phyloP scores from a whole-genome alignment of 1,284 basidiomycete genomes.

The Tetrapyrgos nigripes region DNA sequence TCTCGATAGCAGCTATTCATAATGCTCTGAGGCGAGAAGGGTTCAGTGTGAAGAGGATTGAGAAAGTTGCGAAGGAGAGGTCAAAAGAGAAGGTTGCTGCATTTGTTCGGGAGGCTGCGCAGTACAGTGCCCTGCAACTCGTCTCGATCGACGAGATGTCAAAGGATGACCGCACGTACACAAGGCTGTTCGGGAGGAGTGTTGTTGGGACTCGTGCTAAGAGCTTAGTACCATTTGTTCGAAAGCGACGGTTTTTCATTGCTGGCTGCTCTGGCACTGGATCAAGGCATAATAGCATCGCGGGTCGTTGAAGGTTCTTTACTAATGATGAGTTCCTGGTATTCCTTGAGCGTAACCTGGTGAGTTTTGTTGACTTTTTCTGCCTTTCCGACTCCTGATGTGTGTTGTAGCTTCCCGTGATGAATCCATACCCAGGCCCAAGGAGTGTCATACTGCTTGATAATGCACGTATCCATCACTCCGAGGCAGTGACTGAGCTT shows the following conservation, averaged over 20 bases:
- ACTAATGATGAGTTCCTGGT: conserved; percentile 23
- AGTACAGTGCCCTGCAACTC: background rate
- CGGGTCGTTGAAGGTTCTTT: conserved; percentile 31
- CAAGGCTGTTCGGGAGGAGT: too few species aligned
- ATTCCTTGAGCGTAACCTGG: conserved; percentile 26
- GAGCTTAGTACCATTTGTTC: too few species aligned
- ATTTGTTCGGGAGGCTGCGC: background rate
- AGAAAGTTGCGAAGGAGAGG: conserved; percentile 14
- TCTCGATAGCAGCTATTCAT: conserved; percentile 27
- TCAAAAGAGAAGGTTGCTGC: background rate
- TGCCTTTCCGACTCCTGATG: too few species aligned
- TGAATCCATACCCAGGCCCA: conserved; percentile 17
- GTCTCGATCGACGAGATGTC: background rate
- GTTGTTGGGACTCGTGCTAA: too few species aligned
- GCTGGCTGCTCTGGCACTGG: too few species aligned
- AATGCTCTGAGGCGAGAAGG: conserved; percentile 15
- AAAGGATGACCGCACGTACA: too few species aligned
- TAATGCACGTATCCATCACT: conserved; percentile 18
- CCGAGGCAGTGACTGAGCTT: conserved; percentile 10
- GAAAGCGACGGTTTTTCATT: conserved; percentile 1
- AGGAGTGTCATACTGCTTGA: conserved; percentile 15
- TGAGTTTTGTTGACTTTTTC: conserved; percentile 10
- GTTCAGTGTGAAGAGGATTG: conserved; percentile 8
- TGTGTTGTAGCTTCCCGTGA: conserved; percentile 10
- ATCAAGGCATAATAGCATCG: conserved; percentile 30